Evolutionary conservation across 2,329 filamentous ascomycete genomes (phyloP).

Genomic region (Alternaria atra): DNA sequence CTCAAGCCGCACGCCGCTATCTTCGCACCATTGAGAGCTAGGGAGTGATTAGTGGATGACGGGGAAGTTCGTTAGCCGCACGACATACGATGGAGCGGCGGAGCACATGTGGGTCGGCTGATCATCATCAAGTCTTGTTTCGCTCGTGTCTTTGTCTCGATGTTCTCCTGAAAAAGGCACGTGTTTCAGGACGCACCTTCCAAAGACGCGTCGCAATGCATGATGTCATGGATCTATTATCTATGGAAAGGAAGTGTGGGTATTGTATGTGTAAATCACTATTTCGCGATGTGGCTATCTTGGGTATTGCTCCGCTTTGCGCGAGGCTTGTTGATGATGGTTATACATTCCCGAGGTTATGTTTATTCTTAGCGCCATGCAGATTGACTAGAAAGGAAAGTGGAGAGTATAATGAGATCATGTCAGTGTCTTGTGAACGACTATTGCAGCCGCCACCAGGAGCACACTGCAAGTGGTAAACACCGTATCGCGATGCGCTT

Average conservation of each 20-base stretch:
- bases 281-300: conserved; percentile 10
- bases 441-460: conserved; percentile 37
- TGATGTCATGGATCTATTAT: conserved; percentile 18
- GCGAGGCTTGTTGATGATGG: not conserved
- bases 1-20: conserved; percentile 4
- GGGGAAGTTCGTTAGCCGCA: conserved; percentile 9
- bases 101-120: not conserved
- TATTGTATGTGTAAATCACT: conserved; percentile 1
- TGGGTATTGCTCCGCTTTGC: not conserved
- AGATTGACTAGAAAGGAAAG: not conserved
- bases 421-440: conserved; percentile 37
- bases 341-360: not conserved
- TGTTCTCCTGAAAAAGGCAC: not conserved
- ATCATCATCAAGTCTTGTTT: conserved; percentile 15
- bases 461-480: conserved; percentile 44
- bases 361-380: not conserved
- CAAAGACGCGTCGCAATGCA: not conserved
- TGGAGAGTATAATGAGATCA: conserved; percentile 10
- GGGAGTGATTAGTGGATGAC: not conserved
- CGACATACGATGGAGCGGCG: conserved; percentile 1
- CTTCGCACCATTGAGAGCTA: conserved; percentile 8
- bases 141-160: not conserved
- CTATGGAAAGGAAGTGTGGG: conserved; percentile 1
- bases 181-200: not conserved
- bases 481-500: conserved; percentile 42